Base-by-base conservation (phyloP, 345 rosid species). In the Bruguiera parviflora region DNA sequence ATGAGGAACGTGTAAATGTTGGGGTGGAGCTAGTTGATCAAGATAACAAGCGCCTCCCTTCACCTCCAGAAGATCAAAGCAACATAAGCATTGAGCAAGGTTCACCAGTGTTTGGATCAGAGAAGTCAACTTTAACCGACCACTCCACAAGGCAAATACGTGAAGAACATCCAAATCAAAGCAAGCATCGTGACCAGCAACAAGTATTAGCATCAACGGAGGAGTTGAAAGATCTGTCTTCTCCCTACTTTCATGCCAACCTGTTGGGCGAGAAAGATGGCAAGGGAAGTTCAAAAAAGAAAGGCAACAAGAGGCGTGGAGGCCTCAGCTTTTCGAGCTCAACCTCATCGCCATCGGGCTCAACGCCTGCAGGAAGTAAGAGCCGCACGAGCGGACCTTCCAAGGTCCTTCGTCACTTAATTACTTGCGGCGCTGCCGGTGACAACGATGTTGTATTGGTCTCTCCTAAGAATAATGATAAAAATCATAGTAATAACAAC, bases 341-440 rank as follows among this genome's bases (percentile, higher is more conserved):
- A 31, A 81, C 84, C 55, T 47, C 61, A 33, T 77, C 77, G 8
- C 66, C 71, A n/a, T 47, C 78, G 9, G 51, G 60, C 32, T 55
- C 78, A 46, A 24, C 77, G 39, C 70, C 62, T 29, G 24, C 70
- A 2, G 82, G 72, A 81, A 72, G 79, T 46, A 80, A 81, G 76
- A 78, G 72, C 76, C 27, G 66, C 64, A 71, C 90, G 24, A 76
- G 53, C 18, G 77, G 86, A 43, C 78, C 86, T 29, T 78, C 90
- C 1, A 74, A 73, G 31, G 75, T 79, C 78, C 61, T 88, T 22
- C 65, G 91, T 33, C 84, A 67, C 67, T 75, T 84, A 64, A 72
- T 85, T 51, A 79, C 68, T 28, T 88, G 97, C 33, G 83, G 92
- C 6, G 82, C 84, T 53, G 75, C 64, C 27, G 86, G 80, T 21